phyloP scores from a whole-genome alignment of 148 eudicot genomes.

The Suaeda aralocaspica region DNA sequence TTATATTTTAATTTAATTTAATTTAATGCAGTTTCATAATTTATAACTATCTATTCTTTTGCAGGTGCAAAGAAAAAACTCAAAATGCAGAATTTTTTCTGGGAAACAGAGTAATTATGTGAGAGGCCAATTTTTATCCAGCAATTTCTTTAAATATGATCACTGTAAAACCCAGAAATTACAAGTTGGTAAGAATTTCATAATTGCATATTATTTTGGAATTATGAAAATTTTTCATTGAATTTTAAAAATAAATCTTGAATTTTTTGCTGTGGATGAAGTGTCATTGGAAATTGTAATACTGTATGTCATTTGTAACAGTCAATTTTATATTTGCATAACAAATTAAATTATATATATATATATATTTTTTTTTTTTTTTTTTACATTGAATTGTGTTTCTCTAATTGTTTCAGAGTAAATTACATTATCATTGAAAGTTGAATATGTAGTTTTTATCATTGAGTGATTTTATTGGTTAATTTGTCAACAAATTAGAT shows the following conservation, averaged over 20 bases:
- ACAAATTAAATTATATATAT: too few relatives aligned
- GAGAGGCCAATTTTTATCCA: conserved; percentile 43
- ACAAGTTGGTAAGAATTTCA: conserved; percentile 33
- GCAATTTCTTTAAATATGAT: conserved; percentile 30
- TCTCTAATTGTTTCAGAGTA: neutral
- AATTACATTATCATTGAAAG: too few relatives aligned
- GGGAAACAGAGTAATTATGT: conserved; percentile 42
- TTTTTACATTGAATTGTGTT: neutral
- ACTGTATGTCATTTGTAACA: too few relatives aligned
- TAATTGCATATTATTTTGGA: neutral
- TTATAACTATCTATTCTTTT: neutral
- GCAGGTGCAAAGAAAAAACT: conserved; percentile 29
- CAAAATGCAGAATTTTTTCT: conserved; percentile 30
- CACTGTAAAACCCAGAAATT: conserved; percentile 15
- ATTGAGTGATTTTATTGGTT: neutral
- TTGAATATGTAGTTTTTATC: neutral
- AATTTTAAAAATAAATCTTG: neutral
- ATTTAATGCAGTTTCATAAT: neutral
- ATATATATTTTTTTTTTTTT: too few relatives aligned
- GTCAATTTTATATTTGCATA: too few relatives aligned
- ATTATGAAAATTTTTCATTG: neutral
- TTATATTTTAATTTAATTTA: neutral
- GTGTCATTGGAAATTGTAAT: neutral
- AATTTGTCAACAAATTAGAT: neutral
- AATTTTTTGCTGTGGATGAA: too few relatives aligned